Evolutionary conservation across 495 filamentous ascomycete genomes (phyloP), one percentile per base, ranked within the genome.

Genomic region (Pseudoneurospora amorphoporcata): DNA sequence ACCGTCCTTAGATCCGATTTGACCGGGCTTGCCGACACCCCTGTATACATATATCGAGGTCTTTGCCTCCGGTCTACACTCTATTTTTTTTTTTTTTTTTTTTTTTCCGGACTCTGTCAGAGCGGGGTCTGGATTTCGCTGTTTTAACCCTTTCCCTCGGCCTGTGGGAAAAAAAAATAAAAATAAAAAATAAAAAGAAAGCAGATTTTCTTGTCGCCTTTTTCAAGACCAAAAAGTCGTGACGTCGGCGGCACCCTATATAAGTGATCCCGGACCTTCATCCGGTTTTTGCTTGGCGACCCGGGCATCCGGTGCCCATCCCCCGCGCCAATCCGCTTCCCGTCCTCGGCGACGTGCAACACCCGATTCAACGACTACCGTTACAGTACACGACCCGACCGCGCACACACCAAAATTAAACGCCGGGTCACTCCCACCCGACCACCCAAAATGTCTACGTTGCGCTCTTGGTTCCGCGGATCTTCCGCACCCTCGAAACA

Each of bases 391-490:
- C 39, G 10, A 41, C 61, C 40, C 42, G 43, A n/a, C 35, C 70
- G 71, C 12, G n/a, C 45, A 29, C 45, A 53, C 45, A 9, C 19
- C 19, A 53, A 9, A 61, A 61, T 5, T 40, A 40, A 32, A 35
- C 23, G 12, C 23, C 8, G 53, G 53, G 23, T 35, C 23, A 8
- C 29, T 32, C 6, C 23, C 10, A 32, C 23, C 53, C 23, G 12
- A 12, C 12, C 32, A 5, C 14, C 16, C 65, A 40, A 29, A 23
- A 80, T 80, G 79, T 76, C 79, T 39, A 71, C 74, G 4, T 74
- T 80, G 35, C 77, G 79, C 38, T 76, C 77, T 29, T 80, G 79
- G 79, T 76, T 80, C 35, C 77, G 79, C 72, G 76, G 75, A 19
- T 68, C 74, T 9, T 71, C 78, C 47, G 75, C 74, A 5, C 42